Evolutionary conservation across 192 early-diverging fungal genomes (phyloP).

Genomic region (Backusella macrospora): DNA sequence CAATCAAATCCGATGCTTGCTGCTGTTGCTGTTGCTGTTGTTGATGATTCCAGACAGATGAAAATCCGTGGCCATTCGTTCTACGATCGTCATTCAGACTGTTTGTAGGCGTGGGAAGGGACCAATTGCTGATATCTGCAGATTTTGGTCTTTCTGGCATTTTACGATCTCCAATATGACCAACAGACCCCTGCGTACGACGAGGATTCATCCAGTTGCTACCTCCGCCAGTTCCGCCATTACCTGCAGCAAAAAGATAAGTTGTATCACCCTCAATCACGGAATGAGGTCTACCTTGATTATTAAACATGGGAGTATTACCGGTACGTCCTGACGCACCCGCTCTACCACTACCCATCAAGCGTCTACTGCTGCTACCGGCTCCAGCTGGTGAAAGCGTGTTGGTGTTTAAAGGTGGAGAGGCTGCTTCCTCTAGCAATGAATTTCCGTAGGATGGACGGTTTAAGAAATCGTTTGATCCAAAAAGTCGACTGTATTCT

Average conservation of each 20-base stretch:
- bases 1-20: neutral
- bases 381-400: neutral
- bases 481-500: slow-evolving; percentile 29
- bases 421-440: neutral
- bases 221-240: neutral
- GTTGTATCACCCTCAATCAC: slow-evolving; percentile 39
- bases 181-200: slow-evolving; percentile 1
- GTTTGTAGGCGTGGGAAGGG: slow-evolving; percentile 12
- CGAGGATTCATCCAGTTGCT: slow-evolving; percentile 13
- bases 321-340: slow-evolving; percentile 22
- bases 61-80: neutral
- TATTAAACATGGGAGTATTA: slow-evolving; percentile 15
- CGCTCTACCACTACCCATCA: neutral
- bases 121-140: slow-evolving; percentile 33
- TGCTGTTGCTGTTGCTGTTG: neutral
- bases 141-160: slow-evolving; percentile 29
- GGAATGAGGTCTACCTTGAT: slow-evolving; percentile 32
- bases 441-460: neutral
- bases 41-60: slow-evolving; percentile 8
- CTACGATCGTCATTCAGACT: slow-evolving; percentile 17
- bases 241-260: slow-evolving; percentile 13
- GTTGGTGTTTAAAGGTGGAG: neutral
- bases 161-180: slow-evolving; percentile 37
- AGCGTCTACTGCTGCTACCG: neutral
- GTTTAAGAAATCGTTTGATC: neutral